A percentile compares a stretch with the other conserved stretches of the same genome.
Conservation (phyloP, 345 rosid species). For the Eucalyptus sp. region DNA sequence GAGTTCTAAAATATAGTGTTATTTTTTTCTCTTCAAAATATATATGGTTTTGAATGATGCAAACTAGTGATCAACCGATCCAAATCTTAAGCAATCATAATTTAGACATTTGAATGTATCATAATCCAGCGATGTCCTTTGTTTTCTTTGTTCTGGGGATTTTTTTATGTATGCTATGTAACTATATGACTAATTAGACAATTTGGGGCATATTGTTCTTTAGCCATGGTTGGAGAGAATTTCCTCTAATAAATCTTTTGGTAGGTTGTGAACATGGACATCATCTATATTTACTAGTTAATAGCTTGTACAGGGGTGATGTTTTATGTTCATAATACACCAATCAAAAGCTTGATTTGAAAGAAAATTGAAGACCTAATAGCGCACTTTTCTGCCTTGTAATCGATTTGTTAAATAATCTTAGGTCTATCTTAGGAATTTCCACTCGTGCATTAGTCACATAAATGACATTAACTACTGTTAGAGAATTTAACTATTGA, state of each 20-base stretch:
- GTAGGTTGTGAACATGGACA: neutral
- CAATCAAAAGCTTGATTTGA: neutral
- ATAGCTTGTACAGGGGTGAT: neutral
- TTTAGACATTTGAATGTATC: neutral
- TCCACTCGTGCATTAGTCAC: neutral
- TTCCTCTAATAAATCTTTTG: neutral
- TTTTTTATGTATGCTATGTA: neutral
- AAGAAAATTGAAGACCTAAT: neutral
- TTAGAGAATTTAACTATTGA: neutral
- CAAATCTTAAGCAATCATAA: neutral
- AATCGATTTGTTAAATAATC: neutral
- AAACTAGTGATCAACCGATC: neutral
- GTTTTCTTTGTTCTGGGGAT: neutral
- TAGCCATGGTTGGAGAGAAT: neutral
- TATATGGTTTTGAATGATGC: neutral
- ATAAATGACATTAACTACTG: neutral
- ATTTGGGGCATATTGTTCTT: neutral
- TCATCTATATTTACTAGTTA: neutral
- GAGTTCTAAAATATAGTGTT: neutral
- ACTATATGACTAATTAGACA: neutral
- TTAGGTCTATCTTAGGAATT: neutral
- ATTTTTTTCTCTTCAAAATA: neutral
- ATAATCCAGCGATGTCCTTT: neutral
- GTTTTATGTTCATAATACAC: no score
- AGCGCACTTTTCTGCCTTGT: neutral